A percentile compares a stretch with the other conserved stretches of the same genome.
phyloP scores from a whole-genome alignment of 805 yeast genomes.

The Schwanniomyces occidentalis region DNA sequence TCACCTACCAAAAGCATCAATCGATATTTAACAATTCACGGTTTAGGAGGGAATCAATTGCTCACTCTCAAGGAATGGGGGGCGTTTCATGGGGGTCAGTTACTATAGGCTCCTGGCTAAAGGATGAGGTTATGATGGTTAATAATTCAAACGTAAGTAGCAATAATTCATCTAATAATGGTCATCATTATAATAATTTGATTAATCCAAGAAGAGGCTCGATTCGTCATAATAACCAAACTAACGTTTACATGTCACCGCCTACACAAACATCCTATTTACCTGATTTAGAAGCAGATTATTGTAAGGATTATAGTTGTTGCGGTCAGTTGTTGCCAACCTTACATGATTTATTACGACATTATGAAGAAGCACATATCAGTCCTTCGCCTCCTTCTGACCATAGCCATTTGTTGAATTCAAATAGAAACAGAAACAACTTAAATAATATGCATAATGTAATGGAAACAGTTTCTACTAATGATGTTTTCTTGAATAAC shows the following conservation, averaged over 20 bases:
- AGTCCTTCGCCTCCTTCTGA: conserved; percentile 50
- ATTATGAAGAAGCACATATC: conserved; percentile 95
- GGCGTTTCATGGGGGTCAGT: conserved; percentile 97
- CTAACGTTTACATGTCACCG: conserved; percentile 51
- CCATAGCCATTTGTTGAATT: conserved; percentile 28
- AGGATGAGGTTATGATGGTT: conserved; percentile 82
- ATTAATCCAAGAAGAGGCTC: conserved; percentile 41
- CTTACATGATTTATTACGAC: conserved; percentile 87
- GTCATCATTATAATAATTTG: conserved; percentile 9
- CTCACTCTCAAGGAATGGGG: conserved; percentile 97
- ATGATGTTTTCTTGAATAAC: conserved; percentile 77
- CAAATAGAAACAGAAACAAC: conserved; percentile 33
- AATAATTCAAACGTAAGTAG: conserved; percentile 7
- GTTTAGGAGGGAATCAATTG: conserved; percentile 85
- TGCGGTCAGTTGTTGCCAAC: conserved; percentile 94
- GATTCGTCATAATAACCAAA: conserved; percentile 28
- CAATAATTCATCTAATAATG: conserved; percentile 1
- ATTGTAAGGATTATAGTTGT: conserved; percentile 94
- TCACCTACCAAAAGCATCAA: conserved; percentile 42
- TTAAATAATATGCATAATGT: conserved; percentile 52
- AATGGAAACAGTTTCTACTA: conserved; percentile 89
- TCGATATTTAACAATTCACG: conserved; percentile 41
- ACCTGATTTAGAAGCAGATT: conserved; percentile 92
- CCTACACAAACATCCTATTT: conserved; percentile 75
- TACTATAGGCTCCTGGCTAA: conserved; percentile 92